phyloP scores from a whole-genome alignment of 164 flowering plant species.

The Vitis vinifera region DNA sequence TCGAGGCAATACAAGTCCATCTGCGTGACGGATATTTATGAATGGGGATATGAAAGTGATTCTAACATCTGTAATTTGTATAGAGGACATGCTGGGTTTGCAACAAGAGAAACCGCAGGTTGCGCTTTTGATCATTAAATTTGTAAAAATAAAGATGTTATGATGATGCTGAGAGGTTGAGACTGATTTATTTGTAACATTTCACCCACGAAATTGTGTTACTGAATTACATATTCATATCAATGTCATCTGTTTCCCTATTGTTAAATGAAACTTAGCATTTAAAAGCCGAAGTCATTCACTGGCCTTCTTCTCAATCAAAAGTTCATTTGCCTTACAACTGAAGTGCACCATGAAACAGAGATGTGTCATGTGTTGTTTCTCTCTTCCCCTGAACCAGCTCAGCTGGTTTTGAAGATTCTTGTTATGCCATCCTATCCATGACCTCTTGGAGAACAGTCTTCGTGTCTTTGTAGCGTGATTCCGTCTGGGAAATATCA shows the following conservation, averaged over 20 bases:
- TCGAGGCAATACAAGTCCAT: constrained; percentile 4
- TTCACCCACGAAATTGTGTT: not conserved
- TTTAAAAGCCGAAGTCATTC: too few relatives aligned
- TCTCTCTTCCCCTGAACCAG: not conserved
- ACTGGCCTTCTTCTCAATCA: too few relatives aligned
- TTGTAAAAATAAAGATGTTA: constrained; percentile 14
- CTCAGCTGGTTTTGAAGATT: constrained; percentile 1
- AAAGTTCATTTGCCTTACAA: too few relatives aligned
- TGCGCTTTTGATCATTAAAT: not conserved
- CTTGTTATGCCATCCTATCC: constrained; percentile 51
- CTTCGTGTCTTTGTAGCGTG: constrained; percentile 54
- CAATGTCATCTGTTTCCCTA: too few relatives aligned
- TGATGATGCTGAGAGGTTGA: not conserved
- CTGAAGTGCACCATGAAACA: too few relatives aligned
- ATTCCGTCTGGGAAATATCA: constrained; percentile 39
- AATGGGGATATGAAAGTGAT: constrained; percentile 12
- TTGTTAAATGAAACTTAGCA: too few relatives aligned
- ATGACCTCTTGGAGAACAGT: constrained; percentile 68
- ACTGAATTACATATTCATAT: too few relatives aligned
- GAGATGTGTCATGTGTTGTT: too few relatives aligned
- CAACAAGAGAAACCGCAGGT: constrained; percentile 2
- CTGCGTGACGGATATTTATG: constrained; percentile 3
- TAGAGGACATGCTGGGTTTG: constrained; percentile 23
- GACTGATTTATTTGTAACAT: constrained; percentile 2
- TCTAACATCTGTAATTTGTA: constrained; percentile 55